phyloP scores from a whole-genome alignment of 2,329 filamentous ascomycete species.

The Monilinia vaccinii-corymbosi region DNA sequence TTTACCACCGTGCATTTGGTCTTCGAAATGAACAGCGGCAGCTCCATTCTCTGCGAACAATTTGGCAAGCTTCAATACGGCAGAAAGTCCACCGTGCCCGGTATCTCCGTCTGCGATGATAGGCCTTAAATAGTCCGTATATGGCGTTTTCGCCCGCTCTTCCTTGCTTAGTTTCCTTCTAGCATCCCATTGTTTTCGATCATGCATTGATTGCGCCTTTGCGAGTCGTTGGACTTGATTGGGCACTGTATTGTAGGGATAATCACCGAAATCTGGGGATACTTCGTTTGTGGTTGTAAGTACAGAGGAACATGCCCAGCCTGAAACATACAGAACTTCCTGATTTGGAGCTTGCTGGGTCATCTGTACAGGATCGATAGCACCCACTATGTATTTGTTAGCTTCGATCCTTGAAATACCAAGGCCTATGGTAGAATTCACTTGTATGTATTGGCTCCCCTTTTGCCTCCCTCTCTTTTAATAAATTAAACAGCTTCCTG shows the following conservation, averaged over 20 bases:
- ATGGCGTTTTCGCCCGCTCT: conserved; percentile 67
- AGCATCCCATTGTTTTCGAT: conserved; percentile 87
- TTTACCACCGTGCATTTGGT: conserved; percentile 95
- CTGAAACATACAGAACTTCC: conserved; percentile 91
- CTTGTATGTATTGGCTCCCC: conserved; percentile 90
- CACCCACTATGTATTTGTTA: conserved; percentile 59
- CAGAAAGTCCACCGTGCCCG: conserved; percentile 84
- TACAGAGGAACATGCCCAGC: conserved; percentile 94
- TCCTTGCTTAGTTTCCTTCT: conserved; percentile 68
- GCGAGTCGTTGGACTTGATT: conserved; percentile 95
- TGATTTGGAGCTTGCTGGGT: conserved; percentile 95
- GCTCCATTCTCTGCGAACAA: conserved; percentile 96
- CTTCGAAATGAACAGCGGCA: conserved; percentile 93
- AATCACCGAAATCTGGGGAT: conserved; percentile 95
- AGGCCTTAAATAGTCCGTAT: conserved; percentile 84
- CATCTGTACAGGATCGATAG: conserved; percentile 99
- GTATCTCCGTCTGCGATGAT: conserved; percentile 97
- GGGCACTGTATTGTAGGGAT: conserved; percentile 97
- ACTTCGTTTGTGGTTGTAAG: conserved; percentile 95
- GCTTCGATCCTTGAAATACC: background rate
- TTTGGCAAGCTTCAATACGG: conserved; percentile 92
- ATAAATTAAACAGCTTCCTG: conserved; percentile 82
- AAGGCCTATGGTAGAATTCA: conserved; percentile 36
- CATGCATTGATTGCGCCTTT: conserved; percentile 95
- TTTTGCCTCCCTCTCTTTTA: conserved; percentile 66